Base-by-base conservation (phyloP, 768 basidiomycete species). In the Podaxis sp. region DNA sequence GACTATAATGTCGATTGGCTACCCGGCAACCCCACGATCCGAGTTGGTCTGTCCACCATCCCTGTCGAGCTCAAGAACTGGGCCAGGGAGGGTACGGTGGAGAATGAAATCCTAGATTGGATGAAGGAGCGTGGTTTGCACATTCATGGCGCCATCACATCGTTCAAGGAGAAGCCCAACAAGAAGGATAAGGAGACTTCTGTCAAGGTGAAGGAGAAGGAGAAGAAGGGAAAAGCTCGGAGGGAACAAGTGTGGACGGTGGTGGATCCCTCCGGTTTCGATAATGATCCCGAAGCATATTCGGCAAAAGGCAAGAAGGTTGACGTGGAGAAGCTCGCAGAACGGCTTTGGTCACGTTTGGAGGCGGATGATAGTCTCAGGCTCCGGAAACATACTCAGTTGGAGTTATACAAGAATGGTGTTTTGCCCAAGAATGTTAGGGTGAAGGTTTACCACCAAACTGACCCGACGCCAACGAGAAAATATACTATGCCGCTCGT, bases 31-130 rank as follows among this genome's bases (percentile, higher is more conserved):
- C 68, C 74, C 30, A 70, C 76, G 7, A 77, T 93, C 44, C 83
- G 82, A 61, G 87, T 87, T 1, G 95, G 96, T 4, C 76, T 99
- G 12, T 84, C 93, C 1, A 91, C 93, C 2, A 90, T 98, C 17
- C 95, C 95, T 2, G 70, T 91, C 3, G 79, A 82, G 7, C 80
- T 96, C 4, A 78, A 84, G 54, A 68, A 70, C 1, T 90, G 88
- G 87, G 77, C 83, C 0, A 70, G 72, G 20, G 73, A 78, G 41
- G 81, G 83, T 1, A 72, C 70, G 37, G 70, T 83, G 15, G 78
- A 79, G 54, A 72, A 77, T 44, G 76, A 78, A 7, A 73, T 73
- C 0, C 57, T 73, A 20, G 73, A 72, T 28, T 97, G 88, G 86
- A 88, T 93, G 83, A 73, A 75, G 8, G 84, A 90, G 63, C 82